Evolutionary conservation across 1,139 yeast genomes (phyloP).

Genomic region (Kurtzmaniella quercitrusa): DNA sequence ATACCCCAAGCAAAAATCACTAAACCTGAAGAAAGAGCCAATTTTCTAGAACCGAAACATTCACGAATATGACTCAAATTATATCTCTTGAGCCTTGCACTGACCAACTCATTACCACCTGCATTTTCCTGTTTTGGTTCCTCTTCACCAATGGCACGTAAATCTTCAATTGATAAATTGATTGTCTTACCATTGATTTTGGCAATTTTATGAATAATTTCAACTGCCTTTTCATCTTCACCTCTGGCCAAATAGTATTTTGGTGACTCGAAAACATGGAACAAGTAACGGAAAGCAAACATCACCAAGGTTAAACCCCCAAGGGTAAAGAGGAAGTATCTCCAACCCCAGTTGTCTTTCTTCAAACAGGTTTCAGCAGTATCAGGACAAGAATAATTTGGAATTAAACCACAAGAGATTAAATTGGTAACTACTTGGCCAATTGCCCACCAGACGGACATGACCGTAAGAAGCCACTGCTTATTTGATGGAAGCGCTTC

Average conservation of each 20-base stretch:
- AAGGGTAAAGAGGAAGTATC: conserved; percentile 37
- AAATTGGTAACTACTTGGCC: conserved; percentile 39
- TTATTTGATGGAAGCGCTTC: conserved; percentile 37
- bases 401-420: conserved; percentile 37
- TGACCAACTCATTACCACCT: conserved; percentile 14
- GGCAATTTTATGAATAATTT: conserved; percentile 34
- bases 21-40: conserved; percentile 30
- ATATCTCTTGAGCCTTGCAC: conserved; percentile 24
- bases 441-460: conserved; percentile 44
- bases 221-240: conserved; percentile 31
- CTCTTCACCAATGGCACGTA: conserved; percentile 22
- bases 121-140: conserved; percentile 18
- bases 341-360: conserved; percentile 40
- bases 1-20: conserved; percentile 40
- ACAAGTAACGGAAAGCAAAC: conserved; percentile 31
- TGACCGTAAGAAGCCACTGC: conserved; percentile 39
- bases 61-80: conserved; percentile 28
- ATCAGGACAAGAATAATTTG: conserved; percentile 33
- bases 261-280: conserved; percentile 39
- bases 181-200: conserved; percentile 22
- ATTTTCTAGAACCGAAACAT: conserved; percentile 31
- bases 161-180: conserved; percentile 28
- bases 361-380: conserved; percentile 20
- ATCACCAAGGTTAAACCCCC: conserved; percentile 38
- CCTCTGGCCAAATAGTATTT: conserved; percentile 37